Conservation (phyloP, 148 eudicot species). For the Arbutus unedo region DNA sequence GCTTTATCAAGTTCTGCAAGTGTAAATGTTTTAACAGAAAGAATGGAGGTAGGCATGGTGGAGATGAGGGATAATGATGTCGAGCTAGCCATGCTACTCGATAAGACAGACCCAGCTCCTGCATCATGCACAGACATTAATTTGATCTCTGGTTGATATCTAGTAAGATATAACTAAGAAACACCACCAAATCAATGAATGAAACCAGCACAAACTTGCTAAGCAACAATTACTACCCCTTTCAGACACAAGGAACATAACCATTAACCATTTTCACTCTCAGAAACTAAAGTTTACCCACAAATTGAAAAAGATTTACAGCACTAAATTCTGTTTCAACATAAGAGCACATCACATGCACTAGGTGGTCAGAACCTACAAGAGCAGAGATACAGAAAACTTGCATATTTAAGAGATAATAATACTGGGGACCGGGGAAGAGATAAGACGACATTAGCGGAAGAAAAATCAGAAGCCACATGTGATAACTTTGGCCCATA, state of each 20-base stretch:
- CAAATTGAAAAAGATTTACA: too few species aligned
- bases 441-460: not conserved
- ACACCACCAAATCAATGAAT: not conserved
- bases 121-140: conserved; percentile 23
- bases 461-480: not conserved
- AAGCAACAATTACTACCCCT: not conserved
- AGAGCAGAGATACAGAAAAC: not conserved
- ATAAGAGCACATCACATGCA: not conserved
- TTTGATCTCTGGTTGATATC: not conserved
- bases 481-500: not conserved
- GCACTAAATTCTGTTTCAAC: not conserved
- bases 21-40: conserved; percentile 78
- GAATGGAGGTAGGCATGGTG: conserved; percentile 68
- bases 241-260: not conserved
- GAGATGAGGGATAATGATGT: conserved; percentile 66
- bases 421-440: not conserved
- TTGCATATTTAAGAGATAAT: too few species aligned
- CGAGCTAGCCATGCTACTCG: conserved; percentile 78
- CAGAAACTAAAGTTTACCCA: too few species aligned
- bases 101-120: conserved; percentile 67
- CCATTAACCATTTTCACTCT: not conserved
- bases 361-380: not conserved
- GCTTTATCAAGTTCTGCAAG: conserved; percentile 79
- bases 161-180: not conserved
- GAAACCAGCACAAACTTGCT: not conserved